Percentiles rank a stretch among this genome's conserved stretches.
Conservation (phyloP, 1,139 yeast genomes). For the Taphrina flavorubra region DNA sequence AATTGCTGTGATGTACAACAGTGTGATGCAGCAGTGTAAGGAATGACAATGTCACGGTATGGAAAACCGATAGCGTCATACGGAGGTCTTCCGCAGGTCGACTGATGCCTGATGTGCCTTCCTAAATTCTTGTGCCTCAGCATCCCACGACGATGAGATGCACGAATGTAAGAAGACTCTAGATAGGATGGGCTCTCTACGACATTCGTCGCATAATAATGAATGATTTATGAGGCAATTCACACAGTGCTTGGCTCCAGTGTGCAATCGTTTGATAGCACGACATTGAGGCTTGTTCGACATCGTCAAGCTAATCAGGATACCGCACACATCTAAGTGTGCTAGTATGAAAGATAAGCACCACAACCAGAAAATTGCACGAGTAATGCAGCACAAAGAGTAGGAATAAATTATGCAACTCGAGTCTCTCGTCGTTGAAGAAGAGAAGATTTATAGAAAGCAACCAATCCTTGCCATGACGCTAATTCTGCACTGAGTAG, state of each 20-base stretch:
- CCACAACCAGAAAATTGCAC: not conserved
- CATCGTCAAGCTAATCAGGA: too few species aligned
- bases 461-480: constrained; percentile 2
- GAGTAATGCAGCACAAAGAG: not conserved
- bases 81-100: not conserved
- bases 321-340: too few species aligned
- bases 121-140: too few species aligned
- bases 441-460: not conserved
- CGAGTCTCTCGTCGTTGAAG: constrained; percentile 7
- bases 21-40: not conserved
- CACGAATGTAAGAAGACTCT: not conserved
- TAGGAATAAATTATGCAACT: too few species aligned
- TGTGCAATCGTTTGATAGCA: too few species aligned
- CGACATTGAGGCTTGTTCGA: too few species aligned
- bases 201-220: not conserved
- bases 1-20: not conserved
- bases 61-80: too few species aligned
- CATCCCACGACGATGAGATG: too few species aligned
- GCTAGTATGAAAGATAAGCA: not conserved
- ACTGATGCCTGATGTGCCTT: too few species aligned
- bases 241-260: too few species aligned
- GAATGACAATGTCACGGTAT: not conserved
- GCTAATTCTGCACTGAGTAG: not conserved
- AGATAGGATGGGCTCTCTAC: not conserved
- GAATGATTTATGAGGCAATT: not conserved